A percentile compares a stretch with the other conserved stretches of the same genome.
phyloP scores from a whole-genome alignment of 441 rosid species.

The Rhodomyrtus psidioides region DNA sequence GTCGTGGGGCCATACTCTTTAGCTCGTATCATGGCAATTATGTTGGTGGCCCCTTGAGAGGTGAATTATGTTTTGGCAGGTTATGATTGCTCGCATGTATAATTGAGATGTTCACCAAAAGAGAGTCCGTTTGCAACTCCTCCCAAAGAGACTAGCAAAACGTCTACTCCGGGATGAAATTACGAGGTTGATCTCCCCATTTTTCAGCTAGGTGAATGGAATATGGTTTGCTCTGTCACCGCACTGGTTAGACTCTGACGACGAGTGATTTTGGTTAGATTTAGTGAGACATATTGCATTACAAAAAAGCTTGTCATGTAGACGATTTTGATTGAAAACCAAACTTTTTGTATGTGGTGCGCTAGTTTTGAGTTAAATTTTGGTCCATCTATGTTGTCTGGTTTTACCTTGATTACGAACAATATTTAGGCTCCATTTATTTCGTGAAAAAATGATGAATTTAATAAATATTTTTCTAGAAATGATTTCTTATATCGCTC shows the following conservation, averaged over 20 bases:
- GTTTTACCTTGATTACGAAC: not conserved
- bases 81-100: conserved; percentile 81
- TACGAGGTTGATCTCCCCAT: not conserved
- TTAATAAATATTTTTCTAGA: too few species aligned
- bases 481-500: too few species aligned
- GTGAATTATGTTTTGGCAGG: conserved; percentile 28
- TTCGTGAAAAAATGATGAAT: too few species aligned
- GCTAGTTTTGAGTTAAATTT: not conserved
- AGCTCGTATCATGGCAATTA: not conserved
- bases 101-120: conserved; percentile 94
- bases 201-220: not conserved
- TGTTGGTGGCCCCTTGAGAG: not conserved
- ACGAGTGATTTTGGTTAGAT: not conserved
- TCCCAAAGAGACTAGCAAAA: conserved; percentile 25
- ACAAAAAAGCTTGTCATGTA: not conserved
- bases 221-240: not conserved
- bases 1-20: not conserved
- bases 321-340: not conserved
- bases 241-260: not conserved
- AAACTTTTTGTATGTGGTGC: not conserved
- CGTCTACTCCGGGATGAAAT: not conserved
- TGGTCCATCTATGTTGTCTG: not conserved
- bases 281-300: not conserved
- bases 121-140: conserved; percentile 32
- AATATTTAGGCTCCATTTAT: too few species aligned